These are phyloP conservation scores for Leccinum longicurvipes DNA, from an alignment of 768 basidiomycete species.

Conservation along the genomic window DNA sequence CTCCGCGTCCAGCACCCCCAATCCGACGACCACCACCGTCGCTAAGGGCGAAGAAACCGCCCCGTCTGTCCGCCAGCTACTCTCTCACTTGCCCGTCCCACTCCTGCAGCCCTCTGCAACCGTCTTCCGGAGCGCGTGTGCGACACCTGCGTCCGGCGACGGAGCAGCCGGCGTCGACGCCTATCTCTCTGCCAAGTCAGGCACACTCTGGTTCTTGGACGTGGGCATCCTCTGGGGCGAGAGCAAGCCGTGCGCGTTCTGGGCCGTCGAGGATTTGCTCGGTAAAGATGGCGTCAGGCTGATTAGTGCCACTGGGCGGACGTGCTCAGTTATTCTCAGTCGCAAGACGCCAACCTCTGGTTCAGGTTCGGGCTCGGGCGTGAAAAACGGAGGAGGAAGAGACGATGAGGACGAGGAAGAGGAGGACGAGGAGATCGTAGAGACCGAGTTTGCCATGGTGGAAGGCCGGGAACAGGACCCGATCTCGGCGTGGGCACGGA, in stretches of 20 bases:
- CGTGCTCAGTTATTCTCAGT: slow-evolving; percentile 58
- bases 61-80: slow-evolving; percentile 48
- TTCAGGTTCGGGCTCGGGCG: not conserved
- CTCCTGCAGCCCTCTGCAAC: slow-evolving; percentile 46
- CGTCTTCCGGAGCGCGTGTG: slow-evolving; percentile 57
- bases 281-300: slow-evolving; percentile 51
- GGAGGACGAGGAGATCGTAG: slow-evolving; percentile 41
- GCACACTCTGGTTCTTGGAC: slow-evolving; percentile 69
- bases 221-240: slow-evolving; percentile 72
- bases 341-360: slow-evolving; percentile 26
- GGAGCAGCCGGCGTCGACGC: slow-evolving; percentile 65
- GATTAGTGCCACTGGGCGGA: slow-evolving; percentile 62
- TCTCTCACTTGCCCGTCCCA: slow-evolving; percentile 45
- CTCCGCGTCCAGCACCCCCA: slow-evolving; percentile 20
- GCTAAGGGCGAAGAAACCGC: slow-evolving; percentile 54
- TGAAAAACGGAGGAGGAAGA: not conserved
- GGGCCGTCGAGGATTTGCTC: slow-evolving; percentile 59
- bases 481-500: slow-evolving; percentile 63
- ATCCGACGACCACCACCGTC: slow-evolving; percentile 31
- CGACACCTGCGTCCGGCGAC: slow-evolving; percentile 30
- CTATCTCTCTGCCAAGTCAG: slow-evolving; percentile 67
- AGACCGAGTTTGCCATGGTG: slow-evolving; percentile 69
- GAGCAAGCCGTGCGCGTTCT: slow-evolving; percentile 75
- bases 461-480: slow-evolving; percentile 67
- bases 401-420: slow-evolving; percentile 36